Evolutionary conservation across 1,284 basidiomycete species (phyloP).

Genomic region (Melampsora larici-populina): DNA sequence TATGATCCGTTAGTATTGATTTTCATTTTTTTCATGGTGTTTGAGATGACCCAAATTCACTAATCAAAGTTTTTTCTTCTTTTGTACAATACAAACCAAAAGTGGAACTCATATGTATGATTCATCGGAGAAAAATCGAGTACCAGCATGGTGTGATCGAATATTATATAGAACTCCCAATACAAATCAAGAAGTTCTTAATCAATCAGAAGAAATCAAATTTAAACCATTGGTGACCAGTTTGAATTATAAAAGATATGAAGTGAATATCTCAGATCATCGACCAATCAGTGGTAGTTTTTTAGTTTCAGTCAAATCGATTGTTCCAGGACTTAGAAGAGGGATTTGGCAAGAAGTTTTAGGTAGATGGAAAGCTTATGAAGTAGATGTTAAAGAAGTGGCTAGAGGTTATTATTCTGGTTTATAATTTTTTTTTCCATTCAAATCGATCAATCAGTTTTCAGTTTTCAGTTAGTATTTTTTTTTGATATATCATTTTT

Average conservation of each 20-base stretch:
- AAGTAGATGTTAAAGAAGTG: slow-evolving; percentile 2
- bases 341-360: slow-evolving; percentile 1
- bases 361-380: not conserved
- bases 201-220: slow-evolving; percentile 67
- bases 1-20: slow-evolving; percentile 66
- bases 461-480: too few species aligned
- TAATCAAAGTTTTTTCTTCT: not conserved
- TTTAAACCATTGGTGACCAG: slow-evolving; percentile 26
- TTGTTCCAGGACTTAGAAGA: slow-evolving; percentile 35
- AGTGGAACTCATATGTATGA: slow-evolving; percentile 69
- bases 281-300: slow-evolving; percentile 40
- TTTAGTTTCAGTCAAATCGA: slow-evolving; percentile 7
- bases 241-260: slow-evolving; percentile 51
- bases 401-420: slow-evolving; percentile 27
- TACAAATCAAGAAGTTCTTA: slow-evolving; percentile 63
- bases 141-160: slow-evolving; percentile 95
- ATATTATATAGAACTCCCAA: slow-evolving; percentile 71
- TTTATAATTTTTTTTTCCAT: slow-evolving; percentile 1
- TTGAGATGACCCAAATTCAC: not conserved
- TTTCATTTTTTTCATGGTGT: not conserved
- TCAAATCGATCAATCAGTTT: not conserved
- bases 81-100: not conserved
- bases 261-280: slow-evolving; percentile 53
- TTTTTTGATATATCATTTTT: not conserved
- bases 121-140: slow-evolving; percentile 76